These are phyloP conservation scores for Mortierella polycephala DNA, from an alignment of 371 early-diverging fungal genomes.

Conservation along the genomic window DNA sequence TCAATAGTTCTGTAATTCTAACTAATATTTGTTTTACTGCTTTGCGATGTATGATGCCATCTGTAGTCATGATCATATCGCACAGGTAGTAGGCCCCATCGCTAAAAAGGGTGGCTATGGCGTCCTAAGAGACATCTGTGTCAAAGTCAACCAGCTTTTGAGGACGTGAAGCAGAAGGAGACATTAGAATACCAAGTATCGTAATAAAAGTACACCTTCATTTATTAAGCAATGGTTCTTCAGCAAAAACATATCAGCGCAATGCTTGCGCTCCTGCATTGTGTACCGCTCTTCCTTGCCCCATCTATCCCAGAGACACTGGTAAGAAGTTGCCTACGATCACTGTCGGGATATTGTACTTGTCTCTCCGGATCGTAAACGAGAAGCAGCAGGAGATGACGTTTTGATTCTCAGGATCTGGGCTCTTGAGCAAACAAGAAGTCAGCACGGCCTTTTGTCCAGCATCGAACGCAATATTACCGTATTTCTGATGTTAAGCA, in stretches of 20 bases:
- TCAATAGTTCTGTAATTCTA: background rate
- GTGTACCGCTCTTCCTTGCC: too few species aligned
- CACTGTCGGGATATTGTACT: constrained; percentile 85
- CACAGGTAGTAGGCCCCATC: constrained; percentile 22
- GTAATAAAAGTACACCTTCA: too few species aligned
- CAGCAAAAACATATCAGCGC: too few species aligned
- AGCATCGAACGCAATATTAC: constrained; percentile 94
- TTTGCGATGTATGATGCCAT: background rate
- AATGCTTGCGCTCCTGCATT: too few species aligned
- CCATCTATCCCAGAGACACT: constrained; percentile 47
- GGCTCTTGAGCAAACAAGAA: constrained; percentile 77
- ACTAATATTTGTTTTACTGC: background rate
- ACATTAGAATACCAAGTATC: background rate
- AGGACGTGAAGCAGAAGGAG: constrained; percentile 2
- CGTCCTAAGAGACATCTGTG: constrained; percentile 28
- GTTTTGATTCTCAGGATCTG: constrained; percentile 63
- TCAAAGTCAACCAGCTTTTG: constrained; percentile 38
- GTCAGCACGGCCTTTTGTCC: constrained; percentile 96
- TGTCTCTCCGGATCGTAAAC: constrained; percentile 92
- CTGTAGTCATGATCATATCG: constrained; percentile 23
- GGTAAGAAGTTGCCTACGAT: constrained; percentile 91
- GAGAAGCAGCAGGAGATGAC: constrained; percentile 88
- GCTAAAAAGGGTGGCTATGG: constrained; percentile 46
- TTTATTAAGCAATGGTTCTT: too few species aligned
- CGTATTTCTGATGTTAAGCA: constrained; percentile 78